Percentiles rank a stretch among this genome's conserved stretches.
Evolutionary conservation across 768 basidiomycete species (phyloP).

Genomic region (Gymnopilus junonius): DNA sequence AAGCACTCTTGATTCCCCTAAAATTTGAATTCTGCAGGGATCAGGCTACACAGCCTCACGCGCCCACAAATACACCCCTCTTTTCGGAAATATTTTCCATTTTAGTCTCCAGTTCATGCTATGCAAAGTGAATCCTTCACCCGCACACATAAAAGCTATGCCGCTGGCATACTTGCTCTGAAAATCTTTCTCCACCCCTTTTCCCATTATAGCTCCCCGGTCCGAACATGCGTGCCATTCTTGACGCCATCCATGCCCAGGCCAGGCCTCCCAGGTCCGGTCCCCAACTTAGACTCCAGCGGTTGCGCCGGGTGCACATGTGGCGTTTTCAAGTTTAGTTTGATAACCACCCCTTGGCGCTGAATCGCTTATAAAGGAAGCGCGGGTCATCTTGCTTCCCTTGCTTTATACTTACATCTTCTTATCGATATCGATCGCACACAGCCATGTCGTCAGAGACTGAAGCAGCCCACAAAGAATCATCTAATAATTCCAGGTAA

Average conservation of each 20-base stretch:
- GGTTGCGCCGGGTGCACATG: too few species aligned
- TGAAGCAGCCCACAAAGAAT: neutral
- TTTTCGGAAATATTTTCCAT: neutral
- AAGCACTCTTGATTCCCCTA: too few species aligned
- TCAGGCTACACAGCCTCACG: neutral
- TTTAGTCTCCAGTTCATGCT: neutral
- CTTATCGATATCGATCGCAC: constrained; percentile 4
- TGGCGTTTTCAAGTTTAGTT: neutral
- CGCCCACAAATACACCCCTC: neutral
- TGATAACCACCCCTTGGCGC: neutral
- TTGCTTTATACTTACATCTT: too few species aligned
- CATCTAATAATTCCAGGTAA: neutral
- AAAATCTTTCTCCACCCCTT: neutral
- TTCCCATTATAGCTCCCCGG: neutral
- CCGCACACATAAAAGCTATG: neutral
- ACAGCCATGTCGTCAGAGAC: neutral
- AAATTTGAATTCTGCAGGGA: too few species aligned
- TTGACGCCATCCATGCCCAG: too few species aligned
- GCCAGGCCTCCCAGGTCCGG: neutral
- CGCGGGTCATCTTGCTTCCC: neutral
- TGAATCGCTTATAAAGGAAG: neutral
- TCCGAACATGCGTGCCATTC: neutral
- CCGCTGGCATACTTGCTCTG: too few species aligned
- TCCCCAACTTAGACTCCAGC: too few species aligned
- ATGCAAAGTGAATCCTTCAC: neutral